Base-by-base conservation (phyloP, 768 basidiomycete species). In the Agaricus subrufescens region DNA sequence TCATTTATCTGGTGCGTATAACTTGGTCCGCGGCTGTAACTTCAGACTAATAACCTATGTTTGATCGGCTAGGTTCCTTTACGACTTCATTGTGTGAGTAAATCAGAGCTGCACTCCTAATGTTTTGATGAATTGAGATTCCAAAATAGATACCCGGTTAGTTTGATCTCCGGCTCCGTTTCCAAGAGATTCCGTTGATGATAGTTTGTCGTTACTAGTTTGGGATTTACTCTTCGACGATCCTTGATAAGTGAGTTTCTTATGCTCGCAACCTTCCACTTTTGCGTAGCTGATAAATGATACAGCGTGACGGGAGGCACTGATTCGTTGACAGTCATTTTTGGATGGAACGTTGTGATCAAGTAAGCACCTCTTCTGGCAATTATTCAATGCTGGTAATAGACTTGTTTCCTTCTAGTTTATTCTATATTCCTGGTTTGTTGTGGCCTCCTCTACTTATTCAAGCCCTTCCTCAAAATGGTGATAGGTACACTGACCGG, bases 341-440 rank as follows among this genome's bases (percentile, higher is more conserved):
- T 94, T 58, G 92, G 92, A 15, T 94, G 92, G 94, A 82, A 79
- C 60, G 85, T 89, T 43, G 83, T 94, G 29, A 87, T 93, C 73
- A 89, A 90, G 90, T 90, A 67, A 44, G 81, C 61, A 11, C 34
- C 19, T 44, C 39, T 50, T 57, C 30, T 45, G 7, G 37, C 37
- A 29, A 4, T 29, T 9, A 25, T 26, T 15, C 3, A 0, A 12
- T 43, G 46, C 50, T 47, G n/a, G 54, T 14, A 8, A 31, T 30
- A 15, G 4, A 12, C 7, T 1, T 34, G 19, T 19, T 19, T 30
- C 10, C 12, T 39, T 25, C 19, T 26, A 69, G 69, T 57, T 62
- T 76, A 58, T 73, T 74, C 60, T 77, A 72, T 62, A 75, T 73
- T 61, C 71, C 73, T 25, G 77, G 77, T 60, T 54, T 29, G 47